Evolutionary conservation across 2,329 filamentous ascomycete species (phyloP), one percentile per base, ranked within the genome.

Genomic region (Pestalotiopsis sp.): DNA sequence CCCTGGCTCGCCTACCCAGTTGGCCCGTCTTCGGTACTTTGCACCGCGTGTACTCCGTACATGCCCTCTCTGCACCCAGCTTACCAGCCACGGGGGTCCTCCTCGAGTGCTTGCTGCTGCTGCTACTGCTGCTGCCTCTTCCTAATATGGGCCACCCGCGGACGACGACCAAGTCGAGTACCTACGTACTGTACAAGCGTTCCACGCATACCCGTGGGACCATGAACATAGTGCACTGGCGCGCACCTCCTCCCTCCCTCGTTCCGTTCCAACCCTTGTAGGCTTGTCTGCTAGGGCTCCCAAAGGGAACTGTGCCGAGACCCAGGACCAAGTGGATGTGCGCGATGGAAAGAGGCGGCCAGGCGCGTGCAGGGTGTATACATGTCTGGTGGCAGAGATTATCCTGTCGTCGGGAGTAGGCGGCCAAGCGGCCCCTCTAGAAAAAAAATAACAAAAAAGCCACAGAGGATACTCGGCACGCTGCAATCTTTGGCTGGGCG

Each of bases 241-340:
- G 36, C 59, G 59, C 36, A 62, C 4, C 25, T 62, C 27, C 59
- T 62, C n/a, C 27, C 31, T 36, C 59, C 36, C 59, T 36, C 36
- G 25, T 36, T 27, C 31, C 59, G 17, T 27, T 36, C 59, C 25
- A 62, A 62, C n/a, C 27, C 31, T 62, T 62, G 59, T 31, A 52
- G 20, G 45, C 17, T 7, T n/a, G 45, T 52, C 45, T 36, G 57
- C 57, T 59, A 36, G 57, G 27, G 57, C 57, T 59, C 57, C 57
- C 27, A 27, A 36, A 59, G 27, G 57, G 23, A 36, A 27, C 57
- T 62, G 59, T 62, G 59, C 59, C 59, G 59, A 62, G 59, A 62
- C 59, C 59, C 59, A 62, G 59, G 36, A 52, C 45, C 14, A 52
- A 52, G 45, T 52, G 45, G 45, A 52, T 52, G 27, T 38, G 59